Conservation (phyloP, 495 filamentous ascomycete genomes). For the Xylaria curta region DNA sequence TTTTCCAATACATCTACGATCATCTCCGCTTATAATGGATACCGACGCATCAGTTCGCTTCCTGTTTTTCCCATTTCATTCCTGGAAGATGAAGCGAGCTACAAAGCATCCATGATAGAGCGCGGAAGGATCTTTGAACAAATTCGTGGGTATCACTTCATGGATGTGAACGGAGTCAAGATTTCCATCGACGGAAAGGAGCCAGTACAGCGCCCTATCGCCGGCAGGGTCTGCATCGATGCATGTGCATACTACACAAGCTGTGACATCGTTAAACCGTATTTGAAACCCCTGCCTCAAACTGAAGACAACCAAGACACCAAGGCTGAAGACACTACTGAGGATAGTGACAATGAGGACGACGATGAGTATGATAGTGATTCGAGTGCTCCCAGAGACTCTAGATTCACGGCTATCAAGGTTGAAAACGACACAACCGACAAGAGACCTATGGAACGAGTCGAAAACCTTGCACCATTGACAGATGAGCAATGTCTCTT, state of each 20-base stretch:
- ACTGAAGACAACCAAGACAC: not conserved
- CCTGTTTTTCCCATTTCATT: slow-evolving; percentile 60
- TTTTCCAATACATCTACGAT: slow-evolving; percentile 38
- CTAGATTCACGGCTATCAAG: slow-evolving; percentile 10
- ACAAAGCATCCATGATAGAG: slow-evolving; percentile 42
- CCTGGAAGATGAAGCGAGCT: slow-evolving; percentile 47
- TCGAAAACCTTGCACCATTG: slow-evolving; percentile 31
- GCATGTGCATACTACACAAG: slow-evolving; percentile 32
- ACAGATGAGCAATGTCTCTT: slow-evolving; percentile 45
- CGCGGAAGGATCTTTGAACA: slow-evolving; percentile 54
- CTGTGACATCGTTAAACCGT: slow-evolving; percentile 21
- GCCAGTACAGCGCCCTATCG: slow-evolving; percentile 9
- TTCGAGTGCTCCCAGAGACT: slow-evolving; percentile 6
- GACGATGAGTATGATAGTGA: not conserved
- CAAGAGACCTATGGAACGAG: slow-evolving; percentile 1
- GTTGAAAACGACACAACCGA: not conserved
- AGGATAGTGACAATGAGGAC: too few relatives aligned
- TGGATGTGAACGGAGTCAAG: slow-evolving; percentile 54
- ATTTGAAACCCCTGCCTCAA: slow-evolving; percentile 20
- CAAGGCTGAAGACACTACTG: too few relatives aligned
- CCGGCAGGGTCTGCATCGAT: slow-evolving; percentile 34
- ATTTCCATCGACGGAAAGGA: slow-evolving; percentile 18
- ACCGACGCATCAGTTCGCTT: slow-evolving; percentile 55
- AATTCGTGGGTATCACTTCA: slow-evolving; percentile 62
- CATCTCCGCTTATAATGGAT: slow-evolving; percentile 57